Conservation (phyloP, 331 rosid genomes). For the Saraca asoca region DNA sequence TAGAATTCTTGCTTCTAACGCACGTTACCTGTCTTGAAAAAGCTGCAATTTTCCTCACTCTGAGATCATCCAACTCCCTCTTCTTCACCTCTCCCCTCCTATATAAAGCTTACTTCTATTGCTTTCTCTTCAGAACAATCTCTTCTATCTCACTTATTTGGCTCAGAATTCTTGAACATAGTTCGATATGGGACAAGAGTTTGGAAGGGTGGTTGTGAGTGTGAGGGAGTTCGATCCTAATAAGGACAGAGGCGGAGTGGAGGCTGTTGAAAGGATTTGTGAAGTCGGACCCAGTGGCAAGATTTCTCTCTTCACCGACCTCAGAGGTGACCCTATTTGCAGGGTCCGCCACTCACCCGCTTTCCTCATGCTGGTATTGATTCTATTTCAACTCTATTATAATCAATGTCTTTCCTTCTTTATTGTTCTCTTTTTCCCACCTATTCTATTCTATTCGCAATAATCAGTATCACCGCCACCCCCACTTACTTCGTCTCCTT, state of each 20-base stretch:
- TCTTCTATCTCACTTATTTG: no score
- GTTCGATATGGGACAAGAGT: constrained; percentile 27
- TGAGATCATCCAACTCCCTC: not conserved
- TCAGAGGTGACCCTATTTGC: constrained; percentile 95
- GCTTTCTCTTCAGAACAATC: not conserved
- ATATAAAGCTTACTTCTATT: constrained; percentile 23
- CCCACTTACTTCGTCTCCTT: not conserved
- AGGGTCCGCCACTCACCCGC: constrained; percentile 97
- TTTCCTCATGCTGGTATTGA: constrained; percentile 81
- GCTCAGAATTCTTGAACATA: no score
- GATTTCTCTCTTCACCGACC: constrained; percentile 78
- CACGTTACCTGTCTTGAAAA: constrained; percentile 52
- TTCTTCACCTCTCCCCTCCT: constrained; percentile 19
- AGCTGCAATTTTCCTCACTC: constrained; percentile 39
- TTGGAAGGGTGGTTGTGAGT: constrained; percentile 44
- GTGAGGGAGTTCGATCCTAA: constrained; percentile 57
- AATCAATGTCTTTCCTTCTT: constrained; percentile 12
- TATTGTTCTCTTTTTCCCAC: not conserved
- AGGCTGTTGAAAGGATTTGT: constrained; percentile 75
- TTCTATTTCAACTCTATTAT: not conserved
- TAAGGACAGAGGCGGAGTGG: constrained; percentile 56
- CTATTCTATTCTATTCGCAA: not conserved
- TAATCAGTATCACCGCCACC: no score
- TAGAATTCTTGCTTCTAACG: constrained; percentile 39
- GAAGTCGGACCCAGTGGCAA: constrained; percentile 84